Conservation (phyloP, 495 filamentous ascomycete genomes). For the Penicillium pulvis region DNA sequence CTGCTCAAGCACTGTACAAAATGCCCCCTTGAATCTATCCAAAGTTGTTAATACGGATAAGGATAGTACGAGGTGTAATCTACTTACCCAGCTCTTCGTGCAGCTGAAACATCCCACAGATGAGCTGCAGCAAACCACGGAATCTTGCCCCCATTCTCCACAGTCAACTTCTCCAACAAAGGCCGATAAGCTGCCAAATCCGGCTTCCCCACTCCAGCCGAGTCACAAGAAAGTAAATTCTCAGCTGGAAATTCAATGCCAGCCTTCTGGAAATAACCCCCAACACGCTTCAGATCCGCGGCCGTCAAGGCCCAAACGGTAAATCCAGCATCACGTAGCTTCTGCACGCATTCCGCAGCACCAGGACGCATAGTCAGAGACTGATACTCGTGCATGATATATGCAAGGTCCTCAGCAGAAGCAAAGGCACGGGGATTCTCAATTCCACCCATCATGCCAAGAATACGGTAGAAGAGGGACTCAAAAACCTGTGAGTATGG, state of each 20-base stretch:
- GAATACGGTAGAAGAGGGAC: constrained; percentile 40
- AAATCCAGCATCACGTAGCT: constrained; percentile 41
- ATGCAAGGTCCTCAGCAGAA: constrained; percentile 32
- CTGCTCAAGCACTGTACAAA: constrained; percentile 36
- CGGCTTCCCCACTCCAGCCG: constrained; percentile 34
- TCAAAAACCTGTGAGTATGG: constrained; percentile 34
- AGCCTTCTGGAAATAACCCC: constrained; percentile 37
- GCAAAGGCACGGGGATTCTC: constrained; percentile 33
- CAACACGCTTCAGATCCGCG: constrained; percentile 36
- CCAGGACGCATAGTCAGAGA: constrained; percentile 33
- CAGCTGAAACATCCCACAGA: constrained; percentile 43
- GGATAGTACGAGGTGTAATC: not conserved
- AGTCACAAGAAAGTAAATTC: constrained; percentile 38
- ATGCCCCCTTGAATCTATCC: constrained; percentile 39
- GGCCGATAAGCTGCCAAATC: constrained; percentile 32
- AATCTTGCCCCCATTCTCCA: constrained; percentile 23
- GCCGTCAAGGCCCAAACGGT: constrained; percentile 47
- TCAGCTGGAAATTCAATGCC: constrained; percentile 39
- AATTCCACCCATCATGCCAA: constrained; percentile 29
- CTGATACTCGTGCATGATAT: constrained; percentile 30
- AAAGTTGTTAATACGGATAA: constrained; percentile 3
- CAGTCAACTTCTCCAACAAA: constrained; percentile 25
- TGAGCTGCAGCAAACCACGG: constrained; percentile 43
- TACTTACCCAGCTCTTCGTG: constrained; percentile 31
- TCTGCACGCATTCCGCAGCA: constrained; percentile 33